phyloP scores from a whole-genome alignment of 306 rosid species.

The Chamaecrista fasciculata region DNA sequence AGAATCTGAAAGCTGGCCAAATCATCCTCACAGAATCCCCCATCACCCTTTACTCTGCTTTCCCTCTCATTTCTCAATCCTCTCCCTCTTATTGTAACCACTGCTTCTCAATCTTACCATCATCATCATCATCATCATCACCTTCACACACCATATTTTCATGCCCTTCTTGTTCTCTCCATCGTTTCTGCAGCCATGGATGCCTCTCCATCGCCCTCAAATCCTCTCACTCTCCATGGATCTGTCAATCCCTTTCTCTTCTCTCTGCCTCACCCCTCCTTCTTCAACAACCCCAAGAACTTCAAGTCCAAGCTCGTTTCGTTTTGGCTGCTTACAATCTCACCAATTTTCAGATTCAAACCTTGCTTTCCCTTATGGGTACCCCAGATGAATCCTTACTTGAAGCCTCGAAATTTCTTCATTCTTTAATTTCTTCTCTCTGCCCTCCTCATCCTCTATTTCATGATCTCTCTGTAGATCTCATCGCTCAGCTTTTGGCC shows the following conservation, averaged over 20 bases:
- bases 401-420: conserved; percentile 40
- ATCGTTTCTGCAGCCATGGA: conserved; percentile 46
- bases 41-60: conserved; percentile 52
- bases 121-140: conserved; percentile 10
- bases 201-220: conserved; percentile 35
- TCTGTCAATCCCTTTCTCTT: conserved; percentile 38
- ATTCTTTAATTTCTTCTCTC: conserved; percentile 43
- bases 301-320: conserved; percentile 60
- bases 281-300: conserved; percentile 40
- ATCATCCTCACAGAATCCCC: conserved; percentile 60
- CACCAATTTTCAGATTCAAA: conserved; percentile 36
- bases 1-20: conserved; percentile 54
- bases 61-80: conserved; percentile 31
- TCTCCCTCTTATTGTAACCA: conserved; percentile 41
- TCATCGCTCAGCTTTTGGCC: conserved; percentile 48
- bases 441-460: conserved; percentile 23
- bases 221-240: conserved; percentile 42
- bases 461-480: conserved; percentile 30
- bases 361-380: conserved; percentile 58
- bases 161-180: conserved; percentile 44
- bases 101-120: conserved; percentile 51
- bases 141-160: not conserved
- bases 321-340: conserved; percentile 47
- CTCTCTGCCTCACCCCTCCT: conserved; percentile 25
- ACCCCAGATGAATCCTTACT: conserved; percentile 20